Evolutionary conservation across 169 alveolate species (phyloP).

Genomic region (Plasmodium fragile): DNA sequence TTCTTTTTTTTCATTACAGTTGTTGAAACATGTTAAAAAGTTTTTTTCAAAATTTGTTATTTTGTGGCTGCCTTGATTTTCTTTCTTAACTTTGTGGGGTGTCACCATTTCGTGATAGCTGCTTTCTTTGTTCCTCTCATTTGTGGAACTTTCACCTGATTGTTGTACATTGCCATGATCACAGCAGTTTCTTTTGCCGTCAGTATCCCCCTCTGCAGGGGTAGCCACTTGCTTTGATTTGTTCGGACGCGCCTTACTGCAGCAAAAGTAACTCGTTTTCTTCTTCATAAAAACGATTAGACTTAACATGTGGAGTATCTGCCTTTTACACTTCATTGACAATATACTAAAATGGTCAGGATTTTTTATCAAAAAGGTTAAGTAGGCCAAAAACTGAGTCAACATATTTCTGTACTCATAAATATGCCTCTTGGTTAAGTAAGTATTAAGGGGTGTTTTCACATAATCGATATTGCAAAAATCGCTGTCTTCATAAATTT

Average conservation of each 20-base stretch:
- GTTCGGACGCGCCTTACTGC: slow-evolving; percentile 1
- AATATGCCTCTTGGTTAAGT: slow-evolving; percentile 59
- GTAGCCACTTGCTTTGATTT: neutral
- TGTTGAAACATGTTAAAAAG: slow-evolving; percentile 43
- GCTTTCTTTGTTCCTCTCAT: neutral
- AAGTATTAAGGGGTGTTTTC: slow-evolving; percentile 70
- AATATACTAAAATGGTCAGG: slow-evolving; percentile 15
- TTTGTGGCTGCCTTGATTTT: neutral
- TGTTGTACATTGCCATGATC: neutral
- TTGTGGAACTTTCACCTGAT: neutral
- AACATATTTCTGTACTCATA: slow-evolving; percentile 46
- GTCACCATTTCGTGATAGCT: neutral
- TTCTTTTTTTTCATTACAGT: slow-evolving; percentile 40
- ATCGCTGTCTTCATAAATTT: slow-evolving; percentile 56
- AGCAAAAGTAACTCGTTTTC: slow-evolving; percentile 6
- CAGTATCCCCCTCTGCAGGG: neutral
- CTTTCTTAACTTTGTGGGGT: neutral
- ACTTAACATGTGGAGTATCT: slow-evolving; percentile 23
- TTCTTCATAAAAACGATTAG: slow-evolving; percentile 36
- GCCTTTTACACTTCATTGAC: slow-evolving; percentile 29
- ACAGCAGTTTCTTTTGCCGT: neutral
- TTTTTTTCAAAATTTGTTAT: slow-evolving; percentile 1
- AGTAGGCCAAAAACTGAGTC: slow-evolving; percentile 21
- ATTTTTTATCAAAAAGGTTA: slow-evolving; percentile 41
- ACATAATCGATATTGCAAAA: slow-evolving; percentile 47